Conservation (phyloP, 2,329 filamentous ascomycete species). For the Macrophomina phaseolina region DNA sequence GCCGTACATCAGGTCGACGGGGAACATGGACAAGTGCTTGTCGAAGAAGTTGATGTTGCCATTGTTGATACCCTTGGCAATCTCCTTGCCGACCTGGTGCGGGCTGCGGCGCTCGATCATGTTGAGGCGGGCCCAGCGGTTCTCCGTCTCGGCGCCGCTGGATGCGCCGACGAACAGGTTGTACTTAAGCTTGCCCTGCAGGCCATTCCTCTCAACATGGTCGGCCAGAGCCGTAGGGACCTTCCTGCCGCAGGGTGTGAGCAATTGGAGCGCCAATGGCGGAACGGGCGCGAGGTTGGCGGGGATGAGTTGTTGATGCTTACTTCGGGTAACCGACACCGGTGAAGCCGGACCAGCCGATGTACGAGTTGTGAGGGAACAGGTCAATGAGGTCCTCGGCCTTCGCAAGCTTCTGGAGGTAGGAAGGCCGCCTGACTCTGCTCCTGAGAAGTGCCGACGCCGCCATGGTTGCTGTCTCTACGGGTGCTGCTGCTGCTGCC, state of each 20-base stretch:
- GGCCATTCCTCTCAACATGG: constrained; percentile 83
- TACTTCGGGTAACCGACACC: constrained; percentile 89
- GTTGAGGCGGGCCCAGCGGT: constrained; percentile 84
- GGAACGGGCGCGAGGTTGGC: not conserved
- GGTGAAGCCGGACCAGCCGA: constrained; percentile 91
- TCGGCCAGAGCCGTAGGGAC: constrained; percentile 84
- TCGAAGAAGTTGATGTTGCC: constrained; percentile 92
- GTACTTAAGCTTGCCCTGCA: constrained; percentile 85
- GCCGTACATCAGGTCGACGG: constrained; percentile 78
- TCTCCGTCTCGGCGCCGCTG: constrained; percentile 87
- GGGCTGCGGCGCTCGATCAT: constrained; percentile 88
- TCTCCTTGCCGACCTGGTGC: constrained; percentile 89
- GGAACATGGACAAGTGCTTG: constrained; percentile 93
- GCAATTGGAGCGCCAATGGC: constrained; percentile 27
- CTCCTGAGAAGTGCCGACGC: constrained; percentile 77
- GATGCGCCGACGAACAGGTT: constrained; percentile 89
- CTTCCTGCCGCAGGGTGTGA: constrained; percentile 61
- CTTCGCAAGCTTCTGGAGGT: constrained; percentile 79
- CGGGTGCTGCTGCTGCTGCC: not conserved
- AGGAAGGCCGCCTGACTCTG: constrained; percentile 75
- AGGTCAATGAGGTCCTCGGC: constrained; percentile 79
- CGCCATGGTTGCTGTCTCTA: constrained; percentile 45
- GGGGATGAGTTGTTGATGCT: constrained; percentile 34
- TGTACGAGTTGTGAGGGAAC: constrained; percentile 84
- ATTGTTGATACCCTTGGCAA: constrained; percentile 87